Conservation (phyloP, 192 early-diverging fungal genomes). For the Pilaira anomala region DNA sequence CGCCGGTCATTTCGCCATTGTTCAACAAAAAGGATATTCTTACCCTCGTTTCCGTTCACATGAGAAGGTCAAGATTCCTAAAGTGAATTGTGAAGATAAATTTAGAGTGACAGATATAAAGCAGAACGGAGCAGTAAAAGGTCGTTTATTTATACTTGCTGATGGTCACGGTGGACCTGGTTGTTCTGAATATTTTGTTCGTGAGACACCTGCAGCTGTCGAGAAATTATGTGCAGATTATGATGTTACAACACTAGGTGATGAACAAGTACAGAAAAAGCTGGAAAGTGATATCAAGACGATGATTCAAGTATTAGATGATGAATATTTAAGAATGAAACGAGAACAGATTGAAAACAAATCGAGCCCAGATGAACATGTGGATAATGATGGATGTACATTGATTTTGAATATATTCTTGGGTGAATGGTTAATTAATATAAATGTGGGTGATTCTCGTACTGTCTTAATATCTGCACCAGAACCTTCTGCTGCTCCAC, state of each 20-base stretch:
- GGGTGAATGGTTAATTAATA: conserved; percentile 52
- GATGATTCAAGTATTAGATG: conserved; percentile 45
- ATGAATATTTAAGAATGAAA: conserved; percentile 50
- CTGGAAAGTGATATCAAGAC: conserved; percentile 44
- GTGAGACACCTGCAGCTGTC: conserved; percentile 42
- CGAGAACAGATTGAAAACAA: conserved; percentile 20
- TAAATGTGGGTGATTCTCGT: conserved; percentile 59
- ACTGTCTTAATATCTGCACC: conserved; percentile 45
- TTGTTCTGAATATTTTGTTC: conserved; percentile 51
- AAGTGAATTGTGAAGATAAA: conserved; percentile 53
- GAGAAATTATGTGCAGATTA: conserved; percentile 46
- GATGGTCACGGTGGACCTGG: conserved; percentile 58
- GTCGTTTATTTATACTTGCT: conserved; percentile 51
- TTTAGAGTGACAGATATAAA: conserved; percentile 45
- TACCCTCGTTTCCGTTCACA: conserved; percentile 54
- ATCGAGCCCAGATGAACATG: conserved; percentile 16
- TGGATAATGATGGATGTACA: conserved; percentile 53
- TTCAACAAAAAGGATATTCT: conserved; percentile 56
- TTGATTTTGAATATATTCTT: conserved; percentile 55
- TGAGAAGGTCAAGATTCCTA: conserved; percentile 44
- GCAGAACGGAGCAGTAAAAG: conserved; percentile 13
- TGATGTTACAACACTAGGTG: not conserved
- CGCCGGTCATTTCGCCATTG: conserved; percentile 49
- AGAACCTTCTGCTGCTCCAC: conserved; percentile 3
- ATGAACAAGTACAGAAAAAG: conserved; percentile 34